Percentiles rank a stretch among this genome's conserved stretches.
Evolutionary conservation across 1,139 yeast genomes (phyloP).

Genomic region (Suhomyces bolitotheri): DNA sequence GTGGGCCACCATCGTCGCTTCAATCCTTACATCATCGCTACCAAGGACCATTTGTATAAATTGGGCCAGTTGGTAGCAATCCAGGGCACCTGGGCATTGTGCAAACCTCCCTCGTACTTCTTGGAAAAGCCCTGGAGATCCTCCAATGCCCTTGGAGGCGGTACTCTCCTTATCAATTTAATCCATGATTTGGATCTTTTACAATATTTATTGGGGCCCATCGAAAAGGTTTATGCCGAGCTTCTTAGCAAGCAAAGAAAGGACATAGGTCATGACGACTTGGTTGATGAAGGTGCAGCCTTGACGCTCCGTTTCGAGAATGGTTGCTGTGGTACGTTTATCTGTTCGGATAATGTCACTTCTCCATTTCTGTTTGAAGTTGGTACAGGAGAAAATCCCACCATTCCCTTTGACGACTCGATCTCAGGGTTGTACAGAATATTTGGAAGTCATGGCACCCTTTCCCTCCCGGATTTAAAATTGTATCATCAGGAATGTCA

Average conservation of each 20-base stretch:
- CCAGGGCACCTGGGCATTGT: constrained; percentile 45
- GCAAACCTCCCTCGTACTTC: constrained; percentile 39
- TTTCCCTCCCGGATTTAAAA: constrained; percentile 44
- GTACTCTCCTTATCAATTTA: constrained; percentile 41
- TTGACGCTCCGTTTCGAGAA: constrained; percentile 38
- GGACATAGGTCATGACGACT: constrained; percentile 15
- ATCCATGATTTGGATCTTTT: constrained; percentile 46
- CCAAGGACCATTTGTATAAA: constrained; percentile 31
- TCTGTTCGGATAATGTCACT: constrained; percentile 44
- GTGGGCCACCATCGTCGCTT: constrained; percentile 49
- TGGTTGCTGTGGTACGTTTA: constrained; percentile 44
- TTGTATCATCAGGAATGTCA: constrained; percentile 31
- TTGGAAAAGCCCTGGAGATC: constrained; percentile 44
- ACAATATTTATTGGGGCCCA: constrained; percentile 44
- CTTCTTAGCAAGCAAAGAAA: constrained; percentile 33
- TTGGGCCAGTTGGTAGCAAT: constrained; percentile 38
- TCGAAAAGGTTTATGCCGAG: constrained; percentile 42
- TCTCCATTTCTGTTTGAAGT: constrained; percentile 45
- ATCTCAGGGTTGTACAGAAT: constrained; percentile 41
- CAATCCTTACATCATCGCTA: constrained; percentile 41
- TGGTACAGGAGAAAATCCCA: constrained; percentile 48
- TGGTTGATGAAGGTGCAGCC: constrained; percentile 48
- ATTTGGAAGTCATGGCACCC: constrained; percentile 43
- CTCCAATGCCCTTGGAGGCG: constrained; percentile 37
- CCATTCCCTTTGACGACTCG: constrained; percentile 34